Base-by-base conservation (phyloP, 345 rosid genomes). In the Citrus medica region DNA sequence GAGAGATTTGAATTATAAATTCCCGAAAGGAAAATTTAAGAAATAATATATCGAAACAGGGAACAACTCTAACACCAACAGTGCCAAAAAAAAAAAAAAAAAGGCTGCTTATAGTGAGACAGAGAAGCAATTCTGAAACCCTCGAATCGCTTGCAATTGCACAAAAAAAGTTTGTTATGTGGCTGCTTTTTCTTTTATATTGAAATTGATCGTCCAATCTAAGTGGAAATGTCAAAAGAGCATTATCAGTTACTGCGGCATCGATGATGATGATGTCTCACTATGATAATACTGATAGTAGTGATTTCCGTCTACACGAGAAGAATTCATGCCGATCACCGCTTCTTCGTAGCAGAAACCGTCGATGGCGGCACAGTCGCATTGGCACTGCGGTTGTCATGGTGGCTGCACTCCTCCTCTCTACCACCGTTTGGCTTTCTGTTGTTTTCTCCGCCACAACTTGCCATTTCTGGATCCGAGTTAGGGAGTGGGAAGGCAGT, bases 391-490 rank as follows among this genome's bases (percentile, higher is more conserved):
- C 92, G 4, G 85, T 85, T 3, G 82, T 90, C 27, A 86, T 88
- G 6, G 84, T 86, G 25, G 86, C 87, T 19, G 90, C 94, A 33
- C 91, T 95, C 28, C 83, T 93, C 55, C 53, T 95, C 74, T 82
- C 92, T 53, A 86, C 94, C 84, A 79, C 87, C 70, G 95, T 93
- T 9, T 95, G 98, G 98, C 86, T 93, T 48, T 93, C 94, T 40
- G 92, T 95, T 59, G 91, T 95, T 65, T 93, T 92, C 85, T 89
- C 95, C 6, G 83, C 87, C 64, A 79, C 94, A 63, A 85, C 90
- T 75, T 83, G 83, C 61, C 93, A 83, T 40, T 84, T 87, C 78
- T 90, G 90, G 89, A 84, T 85, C 62, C 86, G 87, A 65, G 79
- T 91, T 33, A 84, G 66, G 78, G 81, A 89, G 51, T 87, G 92